Evolutionary conservation across 768 basidiomycete genomes (phyloP), one percentile per base, ranked within the genome.

Genomic region (Pisolithus albus): DNA sequence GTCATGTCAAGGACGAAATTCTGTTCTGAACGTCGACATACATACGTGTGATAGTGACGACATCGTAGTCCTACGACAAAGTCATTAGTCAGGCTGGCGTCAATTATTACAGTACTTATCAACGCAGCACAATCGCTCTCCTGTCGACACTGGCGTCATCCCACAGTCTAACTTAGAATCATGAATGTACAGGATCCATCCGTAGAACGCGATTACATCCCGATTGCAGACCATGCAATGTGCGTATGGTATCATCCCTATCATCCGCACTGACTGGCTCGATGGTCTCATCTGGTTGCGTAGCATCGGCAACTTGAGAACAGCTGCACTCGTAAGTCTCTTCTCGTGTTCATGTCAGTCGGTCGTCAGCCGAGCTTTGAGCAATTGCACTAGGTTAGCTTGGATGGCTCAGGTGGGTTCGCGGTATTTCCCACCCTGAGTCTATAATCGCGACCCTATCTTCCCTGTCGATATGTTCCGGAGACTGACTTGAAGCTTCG

Each of bases 241-340:
- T 89, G 64, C 67, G 24, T 48, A n/a, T 36, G 18, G 23, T 44
- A 30, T 42, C 26, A 26, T 13, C 39, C 34, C n/a, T 46, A 23
- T 4, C 47, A 23, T 4, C 3, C 18, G 18, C 10, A 21, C 7
- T 24, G 47, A 19, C 7, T 23, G 47, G 55, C n/a, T 15, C 9
- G 26, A 7, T 26, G 26, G 54, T 54, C 58, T 61, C 38, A 60
- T 51, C 19, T 51, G 41, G 5, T 28, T 37, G 15, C 9, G 2
- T 56, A 90, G 88, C 42, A 91, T 92, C 52, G 90, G 89, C 8
- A 92, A 92, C 64, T 69, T 92, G 53, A 79, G 84, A 49, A 92
- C 89, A 1, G 89, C 90, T 40, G 89, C 90, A 9, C 68, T 92
- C 56, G 78, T 79, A 59, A 59, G 69, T 69, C 28, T 7, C 32